Conservation (phyloP, 2,329 filamentous ascomycete genomes). For the Lachnellula occidentalis region DNA sequence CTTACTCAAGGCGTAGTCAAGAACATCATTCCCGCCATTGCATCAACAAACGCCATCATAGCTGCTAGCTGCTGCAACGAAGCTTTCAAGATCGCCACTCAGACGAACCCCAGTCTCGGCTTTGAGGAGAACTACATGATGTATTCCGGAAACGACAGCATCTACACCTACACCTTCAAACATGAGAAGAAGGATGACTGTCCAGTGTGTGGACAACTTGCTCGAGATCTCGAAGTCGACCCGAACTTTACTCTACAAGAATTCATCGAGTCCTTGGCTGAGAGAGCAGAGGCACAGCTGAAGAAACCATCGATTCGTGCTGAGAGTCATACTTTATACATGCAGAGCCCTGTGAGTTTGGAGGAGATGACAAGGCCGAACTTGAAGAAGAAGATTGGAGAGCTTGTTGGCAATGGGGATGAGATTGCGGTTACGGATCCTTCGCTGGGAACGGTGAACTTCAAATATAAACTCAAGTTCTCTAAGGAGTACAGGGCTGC, state of each 20-base stretch:
- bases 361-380: conserved; percentile 83
- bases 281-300: conserved; percentile 81
- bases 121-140: conserved; percentile 93
- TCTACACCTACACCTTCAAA: conserved; percentile 97
- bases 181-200: conserved; percentile 93
- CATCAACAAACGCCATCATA: conserved; percentile 94
- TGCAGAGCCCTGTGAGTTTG: conserved; percentile 74
- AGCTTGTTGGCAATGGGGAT: conserved; percentile 75
- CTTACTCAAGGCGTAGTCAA: conserved; percentile 97
- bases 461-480: conserved; percentile 30
- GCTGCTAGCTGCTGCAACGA: conserved; percentile 96
- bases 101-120: conserved; percentile 72
- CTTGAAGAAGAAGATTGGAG: conserved; percentile 67
- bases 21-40: conserved; percentile 98
- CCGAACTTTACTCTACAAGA: conserved; percentile 70
- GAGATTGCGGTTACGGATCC: conserved; percentile 90
- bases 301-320: conserved; percentile 86
- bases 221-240: conserved; percentile 69
- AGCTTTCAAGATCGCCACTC: conserved; percentile 87
- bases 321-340: conserved; percentile 81
- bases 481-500: conserved; percentile 11
- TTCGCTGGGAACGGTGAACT: conserved; percentile 56
- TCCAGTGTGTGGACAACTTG: conserved; percentile 82
- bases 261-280: conserved; percentile 77
- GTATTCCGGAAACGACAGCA: conserved; percentile 92